Conservation (phyloP, 2,329 filamentous ascomycete species). For the Talaromyces marneffei region DNA sequence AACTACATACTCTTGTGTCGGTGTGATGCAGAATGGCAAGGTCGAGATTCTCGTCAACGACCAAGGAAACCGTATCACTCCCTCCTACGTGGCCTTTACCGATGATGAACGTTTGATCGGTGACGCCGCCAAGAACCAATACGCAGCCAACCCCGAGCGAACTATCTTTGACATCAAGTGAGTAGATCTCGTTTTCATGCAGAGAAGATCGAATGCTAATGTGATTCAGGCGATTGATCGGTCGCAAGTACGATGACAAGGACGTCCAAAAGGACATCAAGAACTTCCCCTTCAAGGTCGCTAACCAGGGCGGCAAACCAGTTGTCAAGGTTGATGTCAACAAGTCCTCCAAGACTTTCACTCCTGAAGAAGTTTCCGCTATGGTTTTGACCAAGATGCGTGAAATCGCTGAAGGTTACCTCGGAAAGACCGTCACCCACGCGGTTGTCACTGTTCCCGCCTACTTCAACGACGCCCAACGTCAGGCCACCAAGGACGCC, state of each 20-base stretch:
- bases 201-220: not conserved
- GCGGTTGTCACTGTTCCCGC: slow-evolving; percentile 85
- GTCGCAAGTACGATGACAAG: slow-evolving; percentile 75
- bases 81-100: slow-evolving; percentile 92
- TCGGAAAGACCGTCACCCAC: slow-evolving; percentile 56
- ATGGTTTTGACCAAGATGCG: slow-evolving; percentile 66
- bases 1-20: slow-evolving; percentile 81
- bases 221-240: slow-evolving; percentile 65
- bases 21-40: slow-evolving; percentile 93
- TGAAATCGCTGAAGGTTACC: slow-evolving; percentile 58
- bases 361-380: slow-evolving; percentile 61
- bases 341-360: slow-evolving; percentile 56
- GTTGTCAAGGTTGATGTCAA: slow-evolving; percentile 64
- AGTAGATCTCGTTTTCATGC: slow-evolving; percentile 34
- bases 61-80: slow-evolving; percentile 93
- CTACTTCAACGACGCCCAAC: slow-evolving; percentile 98
- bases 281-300: slow-evolving; percentile 96
- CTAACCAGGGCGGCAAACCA: slow-evolving; percentile 86
- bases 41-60: slow-evolving; percentile 95
- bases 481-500: slow-evolving; percentile 94
- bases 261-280: slow-evolving; percentile 91
- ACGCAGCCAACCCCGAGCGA: slow-evolving; percentile 67
- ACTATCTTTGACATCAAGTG: slow-evolving; percentile 82
- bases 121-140: slow-evolving; percentile 97
- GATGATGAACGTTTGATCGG: slow-evolving; percentile 95